Conservation (phyloP, 768 basidiomycete species). For the Phlebiopsis gigantea region DNA sequence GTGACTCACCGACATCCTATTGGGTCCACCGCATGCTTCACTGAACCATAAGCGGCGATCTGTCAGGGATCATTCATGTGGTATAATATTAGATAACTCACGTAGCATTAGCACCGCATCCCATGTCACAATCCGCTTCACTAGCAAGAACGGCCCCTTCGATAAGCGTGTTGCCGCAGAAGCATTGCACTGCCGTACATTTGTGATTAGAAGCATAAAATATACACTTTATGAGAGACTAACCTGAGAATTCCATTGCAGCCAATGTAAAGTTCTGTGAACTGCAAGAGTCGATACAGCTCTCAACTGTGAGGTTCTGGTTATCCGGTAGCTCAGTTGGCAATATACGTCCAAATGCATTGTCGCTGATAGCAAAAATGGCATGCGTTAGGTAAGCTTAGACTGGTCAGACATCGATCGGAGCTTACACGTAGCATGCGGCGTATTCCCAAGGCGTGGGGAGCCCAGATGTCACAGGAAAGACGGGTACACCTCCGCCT, state of each 20-base stretch:
- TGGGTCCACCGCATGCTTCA: constrained; percentile 69
- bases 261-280: constrained; percentile 57
- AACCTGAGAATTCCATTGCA: constrained; percentile 54
- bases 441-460: constrained; percentile 54
- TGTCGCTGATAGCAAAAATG: constrained; percentile 35
- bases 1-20: constrained; percentile 48
- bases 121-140: constrained; percentile 61
- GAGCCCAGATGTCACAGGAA: constrained; percentile 47
- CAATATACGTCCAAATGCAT: constrained; percentile 60
- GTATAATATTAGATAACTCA: constrained; percentile 27
- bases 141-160: constrained; percentile 50
- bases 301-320: constrained; percentile 47
- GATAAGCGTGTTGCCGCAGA: constrained; percentile 65
- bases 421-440: constrained; percentile 55
- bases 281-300: constrained; percentile 57
- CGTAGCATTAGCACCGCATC: constrained; percentile 65
- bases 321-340: constrained; percentile 34
- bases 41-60: constrained; percentile 28
- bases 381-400: neutral
- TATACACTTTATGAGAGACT: neutral
- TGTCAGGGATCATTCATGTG: neutral
- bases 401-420: neutral
- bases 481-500: constrained; percentile 22
- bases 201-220: neutral
- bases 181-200: constrained; percentile 1